Evolutionary conservation across 148 eudicot species (phyloP).

Genomic region (Talinum fruticosum): DNA sequence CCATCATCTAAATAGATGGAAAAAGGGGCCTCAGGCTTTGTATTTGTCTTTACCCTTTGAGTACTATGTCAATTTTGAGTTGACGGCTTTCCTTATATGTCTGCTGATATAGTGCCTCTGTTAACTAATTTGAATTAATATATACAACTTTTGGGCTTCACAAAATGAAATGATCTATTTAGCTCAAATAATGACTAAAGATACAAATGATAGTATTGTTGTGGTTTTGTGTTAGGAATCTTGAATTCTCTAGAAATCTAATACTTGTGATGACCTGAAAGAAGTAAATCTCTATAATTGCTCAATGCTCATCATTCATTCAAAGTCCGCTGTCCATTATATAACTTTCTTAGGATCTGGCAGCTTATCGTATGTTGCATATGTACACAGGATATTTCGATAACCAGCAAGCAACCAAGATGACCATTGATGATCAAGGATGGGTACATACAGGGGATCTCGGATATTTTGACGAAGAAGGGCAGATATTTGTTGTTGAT

Average conservation of each 20-base stretch:
- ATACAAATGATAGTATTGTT: not conserved
- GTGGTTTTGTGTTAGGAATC: not conserved
- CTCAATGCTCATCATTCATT: not conserved
- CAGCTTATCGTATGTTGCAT: not conserved
- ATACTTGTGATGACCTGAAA: not conserved
- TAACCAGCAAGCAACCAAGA: constrained; percentile 64
- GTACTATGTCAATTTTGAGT: not conserved
- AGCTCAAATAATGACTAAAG: not conserved
- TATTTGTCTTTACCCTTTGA: not conserved
- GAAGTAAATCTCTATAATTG: not conserved
- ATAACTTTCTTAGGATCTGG: not conserved
- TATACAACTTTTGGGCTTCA: not conserved
- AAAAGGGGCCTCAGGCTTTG: not conserved
- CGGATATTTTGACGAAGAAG: constrained; percentile 77
- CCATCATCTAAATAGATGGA: not conserved
- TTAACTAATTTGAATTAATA: not conserved
- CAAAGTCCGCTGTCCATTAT: too few relatives aligned
- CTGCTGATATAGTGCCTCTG: not conserved
- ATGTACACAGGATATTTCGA: constrained; percentile 52
- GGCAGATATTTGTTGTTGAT: constrained; percentile 71
- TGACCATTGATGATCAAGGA: constrained; percentile 60
- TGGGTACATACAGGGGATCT: constrained; percentile 90
- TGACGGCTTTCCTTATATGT: not conserved
- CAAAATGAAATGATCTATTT: too few relatives aligned
- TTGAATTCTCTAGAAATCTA: not conserved